Base-by-base conservation (phyloP, 352 stramenopile species). In the Pythium aquatile region DNA sequence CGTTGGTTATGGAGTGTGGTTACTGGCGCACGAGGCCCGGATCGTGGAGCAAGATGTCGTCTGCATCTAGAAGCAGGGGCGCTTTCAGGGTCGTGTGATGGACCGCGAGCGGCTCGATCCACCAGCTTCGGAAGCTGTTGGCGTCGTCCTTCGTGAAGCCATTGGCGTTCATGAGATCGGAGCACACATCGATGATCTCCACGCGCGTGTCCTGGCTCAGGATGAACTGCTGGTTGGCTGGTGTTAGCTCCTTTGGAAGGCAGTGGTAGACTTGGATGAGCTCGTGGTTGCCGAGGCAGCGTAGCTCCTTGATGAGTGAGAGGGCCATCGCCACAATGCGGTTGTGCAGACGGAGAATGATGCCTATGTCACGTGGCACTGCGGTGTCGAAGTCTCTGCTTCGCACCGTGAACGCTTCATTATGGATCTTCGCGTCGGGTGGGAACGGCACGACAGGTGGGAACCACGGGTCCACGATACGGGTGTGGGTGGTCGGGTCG, bases 101-200 rank as follows among this genome's bases (percentile, higher is more conserved):
- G 40, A 90, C 35, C 9, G 78, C 78, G 14, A 89, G 64, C 7
- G 80, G 80, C 55, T 90, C 87, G 66, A 87, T 66, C 73, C 76
- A 90, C 61, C 76, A 87, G 59, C 75, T 87, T 51, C 69, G 63
- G 63, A 90, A 87, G 16, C 58, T 54, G n/a, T 68, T 61, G 1
- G 69, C 68, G 2, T 42, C 35, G 14, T 65, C 63, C 10, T 54
- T 20, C 52, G 56, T 68, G 10, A 76, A 28, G 14, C 42, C 44
- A 5, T 16, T 10, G 1, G 37, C 42, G 4, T 62, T 33, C 10
- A 87, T 20, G 16, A 81, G 29, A 2, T 85, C 69, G 0, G 68
- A 61, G 65, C 79, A 90, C 40, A 86, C 79, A 54, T 90, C 81
- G 29, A 90, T 58, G 55, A 90, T 78, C 67, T 88, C 81, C n/a